Base-by-base conservation (phyloP, 495 filamentous ascomycete species). In the Ascodesmis nigricans region DNA sequence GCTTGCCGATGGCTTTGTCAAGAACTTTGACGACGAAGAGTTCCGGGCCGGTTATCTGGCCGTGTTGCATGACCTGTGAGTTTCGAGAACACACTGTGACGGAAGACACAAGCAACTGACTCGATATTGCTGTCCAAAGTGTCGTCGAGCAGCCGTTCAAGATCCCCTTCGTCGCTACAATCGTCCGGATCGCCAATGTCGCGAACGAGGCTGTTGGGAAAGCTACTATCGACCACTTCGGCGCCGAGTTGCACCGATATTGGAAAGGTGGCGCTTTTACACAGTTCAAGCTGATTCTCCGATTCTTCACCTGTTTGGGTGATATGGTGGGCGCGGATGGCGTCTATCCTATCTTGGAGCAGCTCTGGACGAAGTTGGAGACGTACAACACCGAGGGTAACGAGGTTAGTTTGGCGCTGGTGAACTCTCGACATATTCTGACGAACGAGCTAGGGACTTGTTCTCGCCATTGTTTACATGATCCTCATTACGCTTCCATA, bases 401-500 rank as follows among this genome's bases (percentile, higher is more conserved):
- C 36, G 38, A 41, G 33, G 38, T 41, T 5, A 17, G 38, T 25
- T n/a, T n/a, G n/a, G n/a, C n/a, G n/a, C n/a, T n/a, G n/a, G n/a
- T n/a, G n/a, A n/a, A n/a, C n/a, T n/a, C n/a, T n/a, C 28, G 28
- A 7, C 9, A 10, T 14, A 10, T 1, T 8, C 8, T 31, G 25
- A 11, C 2, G 13, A 11, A 10, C 7, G 8, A 36, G n/a, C n/a
- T 33, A 65, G 62, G 53, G 64, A 24, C 50, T 66, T 39, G 78
- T 81, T 1, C 62, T 99, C 21, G 87, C 95, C 56, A 65, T 99
- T 28, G 79, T 91, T 50, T 93, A 93, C 55, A 78, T 93, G 43
- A 90, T 93, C 36, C 66, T 93, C 24, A 68, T 91, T 25, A 87
- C 81, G 0, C 74, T 95, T 38, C 84, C 87, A 4, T 99, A 93